Evolutionary conservation across 371 early-diverging fungal genomes (phyloP).

Genomic region (Antonospora locustae): DNA sequence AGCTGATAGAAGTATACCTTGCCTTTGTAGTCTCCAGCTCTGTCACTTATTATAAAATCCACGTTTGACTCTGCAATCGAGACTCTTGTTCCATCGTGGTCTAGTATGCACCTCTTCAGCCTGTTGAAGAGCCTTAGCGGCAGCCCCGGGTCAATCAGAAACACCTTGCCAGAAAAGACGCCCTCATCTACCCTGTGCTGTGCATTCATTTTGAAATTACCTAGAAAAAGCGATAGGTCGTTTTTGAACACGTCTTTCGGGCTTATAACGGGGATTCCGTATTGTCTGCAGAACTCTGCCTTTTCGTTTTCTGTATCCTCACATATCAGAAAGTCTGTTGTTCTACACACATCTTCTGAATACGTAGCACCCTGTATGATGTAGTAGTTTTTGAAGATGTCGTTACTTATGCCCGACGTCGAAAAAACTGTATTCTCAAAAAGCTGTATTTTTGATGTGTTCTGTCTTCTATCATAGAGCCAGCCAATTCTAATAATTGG

Average conservation of each 20-base stretch:
- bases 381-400: constrained; percentile 50
- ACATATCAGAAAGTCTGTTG: constrained; percentile 47
- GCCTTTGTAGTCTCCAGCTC: neutral
- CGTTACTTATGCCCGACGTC: constrained; percentile 41
- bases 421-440: constrained; percentile 48
- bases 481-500: constrained; percentile 43
- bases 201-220: constrained; percentile 25
- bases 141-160: constrained; percentile 42
- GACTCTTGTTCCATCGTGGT: constrained; percentile 50
- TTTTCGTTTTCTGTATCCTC: neutral
- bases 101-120: constrained; percentile 44
- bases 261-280: constrained; percentile 41
- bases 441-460: constrained; percentile 10
- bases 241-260: constrained; percentile 41
- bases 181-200: constrained; percentile 4
- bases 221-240: constrained; percentile 18
- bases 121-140: constrained; percentile 33
- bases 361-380: constrained; percentile 39
- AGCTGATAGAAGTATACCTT: constrained; percentile 52
- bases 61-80: constrained; percentile 27
- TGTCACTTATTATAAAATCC: constrained; percentile 35
- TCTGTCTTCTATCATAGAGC: constrained; percentile 34
- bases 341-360: constrained; percentile 22
- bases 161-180: constrained; percentile 48
- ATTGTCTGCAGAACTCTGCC: neutral